Percentiles rank a stretch among this genome's conserved stretches.
Conservation (phyloP, 1,139 yeast species). For the Geotrichum bryndzae region DNA sequence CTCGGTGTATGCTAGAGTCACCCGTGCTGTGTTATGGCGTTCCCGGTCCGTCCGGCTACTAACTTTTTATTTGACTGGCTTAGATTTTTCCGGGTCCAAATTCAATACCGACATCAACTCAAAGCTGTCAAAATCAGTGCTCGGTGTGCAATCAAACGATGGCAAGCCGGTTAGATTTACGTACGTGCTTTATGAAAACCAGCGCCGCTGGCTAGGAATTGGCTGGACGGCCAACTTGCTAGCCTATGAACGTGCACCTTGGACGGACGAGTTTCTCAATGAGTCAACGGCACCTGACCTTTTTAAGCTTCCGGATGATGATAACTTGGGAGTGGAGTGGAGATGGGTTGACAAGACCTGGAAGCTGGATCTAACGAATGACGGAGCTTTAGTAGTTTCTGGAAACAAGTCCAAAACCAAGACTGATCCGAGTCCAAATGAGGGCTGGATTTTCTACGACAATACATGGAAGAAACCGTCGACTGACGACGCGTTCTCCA, state of each 20-base stretch:
- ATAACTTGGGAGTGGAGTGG: constrained; percentile 59
- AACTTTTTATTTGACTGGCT: constrained; percentile 78
- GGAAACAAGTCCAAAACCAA: constrained; percentile 56
- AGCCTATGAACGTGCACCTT: constrained; percentile 88
- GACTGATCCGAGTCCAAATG: constrained; percentile 71
- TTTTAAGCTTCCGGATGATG: constrained; percentile 75
- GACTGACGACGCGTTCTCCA: constrained; percentile 80
- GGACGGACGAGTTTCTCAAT: constrained; percentile 94
- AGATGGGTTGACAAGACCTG: constrained; percentile 91
- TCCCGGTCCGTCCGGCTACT: constrained; percentile 63
- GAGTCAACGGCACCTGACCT: constrained; percentile 72
- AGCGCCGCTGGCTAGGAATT: constrained; percentile 94
- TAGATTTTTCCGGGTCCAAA: constrained; percentile 63
- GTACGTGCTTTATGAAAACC: constrained; percentile 91
- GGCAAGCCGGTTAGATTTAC: constrained; percentile 77
- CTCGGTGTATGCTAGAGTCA: constrained; percentile 74
- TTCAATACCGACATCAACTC: constrained; percentile 2
- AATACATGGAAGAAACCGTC: constrained; percentile 92
- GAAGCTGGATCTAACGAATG: constrained; percentile 84
- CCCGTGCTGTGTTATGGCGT: constrained; percentile 79
- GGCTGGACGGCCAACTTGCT: constrained; percentile 94
- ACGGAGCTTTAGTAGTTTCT: constrained; percentile 45
- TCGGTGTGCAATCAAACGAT: constrained; percentile 50
- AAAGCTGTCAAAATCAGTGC: constrained; percentile 9
- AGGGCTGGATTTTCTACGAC: constrained; percentile 83